phyloP scores from a whole-genome alignment of 345 rosid species.

The Euphorbia tirucalli region DNA sequence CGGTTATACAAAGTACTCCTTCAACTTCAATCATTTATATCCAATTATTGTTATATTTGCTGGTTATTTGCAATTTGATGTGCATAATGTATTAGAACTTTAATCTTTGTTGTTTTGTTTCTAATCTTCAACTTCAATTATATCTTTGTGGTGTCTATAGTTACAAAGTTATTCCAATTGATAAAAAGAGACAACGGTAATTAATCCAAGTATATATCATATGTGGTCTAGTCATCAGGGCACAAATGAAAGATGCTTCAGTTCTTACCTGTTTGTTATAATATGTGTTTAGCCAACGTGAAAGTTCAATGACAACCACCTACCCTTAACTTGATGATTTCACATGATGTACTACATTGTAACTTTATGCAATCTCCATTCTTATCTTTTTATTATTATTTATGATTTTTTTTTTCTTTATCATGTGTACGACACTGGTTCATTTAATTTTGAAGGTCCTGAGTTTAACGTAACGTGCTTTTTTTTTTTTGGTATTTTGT shows the following conservation, averaged over 20 bases:
- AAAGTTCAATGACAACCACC: background rate
- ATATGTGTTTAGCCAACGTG: background rate
- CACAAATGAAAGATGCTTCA: background rate
- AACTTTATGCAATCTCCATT: background rate
- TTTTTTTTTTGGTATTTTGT: background rate
- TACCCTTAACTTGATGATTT: background rate
- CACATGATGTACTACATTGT: too few relatives aligned
- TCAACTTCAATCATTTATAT: background rate
- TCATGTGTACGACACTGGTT: background rate
- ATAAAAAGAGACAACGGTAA: background rate
- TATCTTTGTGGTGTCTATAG: background rate
- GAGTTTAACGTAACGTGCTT: background rate
- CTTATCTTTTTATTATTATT: background rate
- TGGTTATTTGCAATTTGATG: background rate
- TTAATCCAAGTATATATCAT: background rate
- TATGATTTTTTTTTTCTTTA: background rate
- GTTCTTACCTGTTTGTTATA: background rate
- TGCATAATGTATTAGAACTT: background rate
- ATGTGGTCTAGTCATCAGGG: background rate
- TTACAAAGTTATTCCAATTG: background rate
- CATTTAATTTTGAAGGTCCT: background rate
- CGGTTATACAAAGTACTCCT: slow-evolving; percentile 64
- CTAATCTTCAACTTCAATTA: background rate
- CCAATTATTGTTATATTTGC: background rate
- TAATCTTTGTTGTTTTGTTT: background rate